These are phyloP conservation scores for Amphirosellinia nigrospora DNA, from an alignment of 495 filamentous ascomycete species.

Conservation along the genomic window DNA sequence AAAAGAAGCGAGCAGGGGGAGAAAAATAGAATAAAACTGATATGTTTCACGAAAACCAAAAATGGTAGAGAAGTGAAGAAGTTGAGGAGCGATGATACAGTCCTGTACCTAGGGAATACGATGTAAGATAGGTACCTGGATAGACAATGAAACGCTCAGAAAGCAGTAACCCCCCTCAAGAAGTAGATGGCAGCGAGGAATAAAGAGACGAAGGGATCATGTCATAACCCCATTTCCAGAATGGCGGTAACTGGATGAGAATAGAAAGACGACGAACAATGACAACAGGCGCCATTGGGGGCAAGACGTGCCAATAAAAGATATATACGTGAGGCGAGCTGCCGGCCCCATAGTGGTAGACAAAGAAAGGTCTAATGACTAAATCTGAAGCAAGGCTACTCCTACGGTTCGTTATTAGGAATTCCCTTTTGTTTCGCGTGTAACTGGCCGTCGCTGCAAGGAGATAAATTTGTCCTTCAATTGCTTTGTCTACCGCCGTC, in stretches of 20 bases:
- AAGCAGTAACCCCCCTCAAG: conserved; percentile 3
- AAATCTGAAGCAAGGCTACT: neutral
- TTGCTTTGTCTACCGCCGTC: conserved; percentile 17
- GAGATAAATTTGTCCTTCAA: neutral
- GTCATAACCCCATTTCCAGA: conserved; percentile 20
- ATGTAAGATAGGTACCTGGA: neutral
- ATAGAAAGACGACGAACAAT: conserved; percentile 21
- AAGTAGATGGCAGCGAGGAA: neutral
- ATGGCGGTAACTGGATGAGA: conserved; percentile 5
- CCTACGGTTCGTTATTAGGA: neutral
- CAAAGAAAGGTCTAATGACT: conserved; percentile 12
- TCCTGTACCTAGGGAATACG: conserved; percentile 3
- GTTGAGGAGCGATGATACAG: neutral
- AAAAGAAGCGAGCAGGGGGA: neutral
- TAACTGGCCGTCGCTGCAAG: neutral
- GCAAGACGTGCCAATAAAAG: conserved; percentile 2
- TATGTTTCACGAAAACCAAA: neutral
- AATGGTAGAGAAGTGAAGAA: conserved; percentile 8
- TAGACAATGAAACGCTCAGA: conserved; percentile 16
- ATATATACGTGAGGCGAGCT: conserved; percentile 12
- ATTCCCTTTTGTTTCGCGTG: conserved; percentile 17
- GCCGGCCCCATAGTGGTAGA: neutral
- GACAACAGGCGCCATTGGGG: neutral
- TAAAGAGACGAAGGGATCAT: conserved; percentile 2
- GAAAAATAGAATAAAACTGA: neutral